Base-by-base conservation (phyloP, 1,139 yeast genomes). In the Kodamaea sp. region DNA sequence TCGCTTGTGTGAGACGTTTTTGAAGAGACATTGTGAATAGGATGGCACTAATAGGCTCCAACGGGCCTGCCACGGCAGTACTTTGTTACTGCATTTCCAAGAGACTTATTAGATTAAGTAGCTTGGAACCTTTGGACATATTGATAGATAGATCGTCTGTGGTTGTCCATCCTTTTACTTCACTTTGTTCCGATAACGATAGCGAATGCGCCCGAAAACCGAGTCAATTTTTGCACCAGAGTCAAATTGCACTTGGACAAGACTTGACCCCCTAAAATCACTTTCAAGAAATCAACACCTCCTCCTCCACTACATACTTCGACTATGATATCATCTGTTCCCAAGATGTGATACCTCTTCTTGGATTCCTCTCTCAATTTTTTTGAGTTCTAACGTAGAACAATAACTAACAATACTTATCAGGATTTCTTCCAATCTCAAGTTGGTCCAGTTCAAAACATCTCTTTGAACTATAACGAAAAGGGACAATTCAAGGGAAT, bases 401-500 rank as follows among this genome's bases (percentile, higher is more conserved):
- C 26, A 24, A 26, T 32, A 42, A 54, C 59, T 52, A 55, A 56
- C 60, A 48, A 30, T 16, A 31, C 31, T 28, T 37, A 32, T 25
- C 71, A 88, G 96, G 96, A 88, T 66, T 92, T 88, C 66, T 89
- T 92, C 65, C 77, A 81, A 55, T 75, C 85, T 41, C 89, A 86
- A 66, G 78, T 92, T 51, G 98, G 98, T 50, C 88, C 90, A 48
- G 88, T 92, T 50, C 70, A 70, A 47, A 73, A 74, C 46, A 82
- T 87, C 56, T 72, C 78, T 38, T 76, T 90, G 55, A 75, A 83
- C 47, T 92, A 86, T 73, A 88, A 87, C 59, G 88, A 84, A 63
- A 81, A 76, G 58, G 98, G 98, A 35, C 81, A 80, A 62, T 88
- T 95, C 47, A 85, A 85, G 48, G 98, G 98, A 62, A 78, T 80